Conservation (phyloP, 345 rosid species). For the Anacardium occidentale region DNA sequence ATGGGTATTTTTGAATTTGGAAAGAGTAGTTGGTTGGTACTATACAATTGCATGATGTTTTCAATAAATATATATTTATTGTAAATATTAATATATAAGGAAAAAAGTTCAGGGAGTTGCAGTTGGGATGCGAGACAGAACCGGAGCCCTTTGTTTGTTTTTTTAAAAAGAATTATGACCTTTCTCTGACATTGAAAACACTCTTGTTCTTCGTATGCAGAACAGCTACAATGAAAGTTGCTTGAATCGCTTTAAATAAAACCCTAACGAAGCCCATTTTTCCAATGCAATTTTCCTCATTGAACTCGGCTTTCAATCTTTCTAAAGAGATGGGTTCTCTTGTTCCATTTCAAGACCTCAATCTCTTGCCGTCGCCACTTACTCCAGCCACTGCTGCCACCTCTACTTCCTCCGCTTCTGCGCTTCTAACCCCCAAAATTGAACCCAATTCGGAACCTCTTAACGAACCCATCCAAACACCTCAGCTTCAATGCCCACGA, state of each 20-base stretch:
- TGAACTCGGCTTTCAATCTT: background rate
- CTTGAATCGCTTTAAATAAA: background rate
- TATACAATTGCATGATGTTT: too few relatives aligned
- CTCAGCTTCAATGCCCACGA: slow-evolving; percentile 20
- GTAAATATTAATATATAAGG: too few relatives aligned
- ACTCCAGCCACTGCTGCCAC: slow-evolving; percentile 21
- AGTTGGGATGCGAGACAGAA: too few relatives aligned
- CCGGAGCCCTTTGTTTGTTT: too few relatives aligned
- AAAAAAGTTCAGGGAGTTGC: too few relatives aligned
- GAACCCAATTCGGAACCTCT: slow-evolving; percentile 62
- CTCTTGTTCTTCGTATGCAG: background rate
- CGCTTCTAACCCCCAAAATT: slow-evolving; percentile 39
- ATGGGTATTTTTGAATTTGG: too few relatives aligned
- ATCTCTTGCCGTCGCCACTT: slow-evolving; percentile 35
- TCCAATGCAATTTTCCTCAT: background rate
- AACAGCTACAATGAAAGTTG: background rate
- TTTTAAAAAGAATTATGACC: too few relatives aligned
- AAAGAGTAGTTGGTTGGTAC: too few relatives aligned
- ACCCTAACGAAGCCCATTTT: slow-evolving; percentile 9
- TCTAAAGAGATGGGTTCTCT: slow-evolving; percentile 43
- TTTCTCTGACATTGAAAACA: background rate
- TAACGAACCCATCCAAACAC: slow-evolving; percentile 29
- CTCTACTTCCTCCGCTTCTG: slow-evolving; percentile 23
- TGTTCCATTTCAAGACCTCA: slow-evolving; percentile 67
- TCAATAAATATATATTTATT: too few relatives aligned